Base-by-base conservation (phyloP, 1,139 yeast genomes). In the Torulaspora pretoriensis region DNA sequence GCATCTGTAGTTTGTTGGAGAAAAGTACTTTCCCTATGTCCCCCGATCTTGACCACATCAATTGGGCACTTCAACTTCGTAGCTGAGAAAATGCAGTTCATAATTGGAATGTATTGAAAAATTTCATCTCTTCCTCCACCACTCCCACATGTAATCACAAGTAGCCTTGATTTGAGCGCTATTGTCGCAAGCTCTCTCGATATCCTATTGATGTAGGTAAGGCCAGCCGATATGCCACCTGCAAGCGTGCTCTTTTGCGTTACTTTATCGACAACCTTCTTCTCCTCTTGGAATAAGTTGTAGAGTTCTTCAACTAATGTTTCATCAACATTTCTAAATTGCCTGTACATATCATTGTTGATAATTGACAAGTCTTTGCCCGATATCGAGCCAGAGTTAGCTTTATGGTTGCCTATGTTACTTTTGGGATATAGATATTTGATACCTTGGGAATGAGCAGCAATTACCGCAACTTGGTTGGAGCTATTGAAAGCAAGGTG, bases 1-100 rank as follows among this genome's bases (percentile, higher is more conserved):
- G 96, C 92, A 68, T 94, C 98, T 0, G 95, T 78, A 0, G 98
- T 97, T 63, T 94, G 98, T 61, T 94, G 98, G 46, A 94, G 67
- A 59, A 89, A 90, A 1, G 95, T 85, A 2, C 95, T 83, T 53
- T 81, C 77, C 12, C 72, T 71, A 14, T 51, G 46, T 10, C 67
- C 67, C 1, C 92, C 92, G 38, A 94, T 69, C 61, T 90, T 89
- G 49, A 94, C 90, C 14, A 90, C 89, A 64, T 94, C 97, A 12
- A 92, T 81, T 2, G 96, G 86, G 9, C 92, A 80, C 58, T 82
- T 83, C 82, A 86, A 78, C 65, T 89, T 89, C 56, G 92, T 97
- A 1, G 98, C 96, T 0, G 97, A 94, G 68, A 94, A 94, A 35
- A 92, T 90, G 53, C 94, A 77, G 65, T 94, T 94, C 98, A 94